Evolutionary conservation across 163 green algal genomes (phyloP), one percentile per base, ranked within the genome.

Genomic region (Volvox carteri): DNA sequence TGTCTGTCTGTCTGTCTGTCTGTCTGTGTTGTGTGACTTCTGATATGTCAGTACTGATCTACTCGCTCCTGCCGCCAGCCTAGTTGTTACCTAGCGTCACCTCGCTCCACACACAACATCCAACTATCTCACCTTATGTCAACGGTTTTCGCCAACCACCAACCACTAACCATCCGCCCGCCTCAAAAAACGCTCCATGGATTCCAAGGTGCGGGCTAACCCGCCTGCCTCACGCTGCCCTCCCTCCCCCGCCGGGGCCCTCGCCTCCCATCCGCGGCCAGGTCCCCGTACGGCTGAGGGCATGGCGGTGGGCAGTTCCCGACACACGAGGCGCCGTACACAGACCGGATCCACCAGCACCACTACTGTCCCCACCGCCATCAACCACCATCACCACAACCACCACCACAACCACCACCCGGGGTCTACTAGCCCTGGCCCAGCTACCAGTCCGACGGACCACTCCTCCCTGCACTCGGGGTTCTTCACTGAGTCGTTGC

Each of bases 401-500:
- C 78, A 58, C 3, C 37, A 85, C 54, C 78, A 74, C 21, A n/a
- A 74, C 11, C 46, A 77, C 35, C 3, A 48, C 54, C 54, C 54
- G 19, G 54, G 54, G 8, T 30, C 54, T 30, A 23, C 54, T 23
- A 4, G 54, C 28, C 54, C 54, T 58, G 12, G n/a, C n/a, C n/a
- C n/a, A n/a, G n/a, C n/a, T n/a, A n/a, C n/a, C n/a, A n/a, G n/a
- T n/a, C n/a, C n/a, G n/a, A n/a, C n/a, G 5, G 41, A 58, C 6
- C 77, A 90, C 30, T 33, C 41, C n/a, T 5, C 2, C 25, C 85
- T 90, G 42, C 85, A 90, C 46, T 56, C 11, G 11, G 74, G 74
- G 19, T 92, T 92, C 81, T 56, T 37, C 46, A 90, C 87, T 9
- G 35, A 84, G 30, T 78, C 68, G 1, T 0, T 87, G 30, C 28